Evolutionary conservation across 2,329 filamentous ascomycete species (phyloP), one percentile per base, ranked within the genome.

Genomic region (Cladosporium cucumerinum): DNA sequence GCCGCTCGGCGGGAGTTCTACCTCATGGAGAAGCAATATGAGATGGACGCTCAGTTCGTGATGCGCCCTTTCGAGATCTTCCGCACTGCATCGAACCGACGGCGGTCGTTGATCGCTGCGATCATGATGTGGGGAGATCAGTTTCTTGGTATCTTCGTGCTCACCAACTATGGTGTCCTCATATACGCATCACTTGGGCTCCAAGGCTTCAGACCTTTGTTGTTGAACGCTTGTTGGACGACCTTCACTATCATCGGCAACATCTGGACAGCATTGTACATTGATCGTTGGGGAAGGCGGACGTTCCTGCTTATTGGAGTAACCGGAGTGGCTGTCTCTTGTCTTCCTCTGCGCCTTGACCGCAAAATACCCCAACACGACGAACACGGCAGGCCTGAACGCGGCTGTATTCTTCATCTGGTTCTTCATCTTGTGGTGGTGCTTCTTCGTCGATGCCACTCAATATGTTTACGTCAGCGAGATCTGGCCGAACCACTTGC

Each of bases 391-490:
- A 2, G 78, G 76, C 6, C 72, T 76, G 25, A 72, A 72, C 26
- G 78, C 75, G 2, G 77, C 75, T 2, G 73, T 80, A 0, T 78
- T 80, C 66, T 79, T 80, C 68, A 72, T 78, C 51, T 80, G 77
- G 69, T 72, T 79, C 64, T 78, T 75, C 62, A 76, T 78, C 51
- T 66, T 76, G 61, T 79, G 74, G 68, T 81, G 78, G 74, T 75
- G 74, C 55, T 80, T 77, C 36, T 81, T 75, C 68, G 76, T 81
- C 48, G 81, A 82, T 65, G 81, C 81, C 2, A 81, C 77, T 18
- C 80, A 81, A 71, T 82, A 81, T 65, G 73, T 81, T 25, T 81
- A 81, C 62, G 75, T 80, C 32, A 75, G 76, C 2, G 80, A 82
- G 70, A 82, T 82, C 21, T 81, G 80, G 70, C 80, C 78, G 3